Percentiles rank a stretch among this genome's conserved stretches.
Conservation (phyloP, 2,329 filamentous ascomycete species). For the Whalleya microplaca region DNA sequence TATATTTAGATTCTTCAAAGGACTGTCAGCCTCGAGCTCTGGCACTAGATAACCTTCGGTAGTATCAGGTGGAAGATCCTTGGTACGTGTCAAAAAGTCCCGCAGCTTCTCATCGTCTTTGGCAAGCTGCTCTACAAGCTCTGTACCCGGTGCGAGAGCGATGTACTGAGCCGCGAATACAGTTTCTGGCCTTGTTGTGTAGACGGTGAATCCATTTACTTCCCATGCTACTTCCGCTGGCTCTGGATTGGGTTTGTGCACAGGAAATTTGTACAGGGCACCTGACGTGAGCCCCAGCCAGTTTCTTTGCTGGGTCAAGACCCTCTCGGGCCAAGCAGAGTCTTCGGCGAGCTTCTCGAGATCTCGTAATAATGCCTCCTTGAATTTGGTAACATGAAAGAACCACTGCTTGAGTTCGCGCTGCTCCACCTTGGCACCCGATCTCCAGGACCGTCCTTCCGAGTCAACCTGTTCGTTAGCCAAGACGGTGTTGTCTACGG, state of each 20-base stretch:
- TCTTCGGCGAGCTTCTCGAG: conserved; percentile 67
- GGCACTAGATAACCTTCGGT: conserved; percentile 71
- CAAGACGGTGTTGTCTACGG: conserved; percentile 84
- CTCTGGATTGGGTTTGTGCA: conserved; percentile 39
- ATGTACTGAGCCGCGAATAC: conserved; percentile 87
- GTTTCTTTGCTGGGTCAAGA: conserved; percentile 81
- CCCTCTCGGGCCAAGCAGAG: conserved; percentile 78
- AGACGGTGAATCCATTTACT: conserved; percentile 66
- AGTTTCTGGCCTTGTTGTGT: conserved; percentile 84
- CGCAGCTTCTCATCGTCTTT: conserved; percentile 63
- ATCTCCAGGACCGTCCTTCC: conserved; percentile 84
- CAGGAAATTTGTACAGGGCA: conserved; percentile 71
- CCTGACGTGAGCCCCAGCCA: conserved; percentile 84
- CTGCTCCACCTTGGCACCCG: conserved; percentile 82
- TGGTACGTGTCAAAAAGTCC: conserved; percentile 68
- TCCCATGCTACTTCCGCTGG: too few species aligned
- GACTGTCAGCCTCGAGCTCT: conserved; percentile 65
- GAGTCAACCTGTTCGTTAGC: conserved; percentile 94
- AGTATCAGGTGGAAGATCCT: conserved; percentile 56
- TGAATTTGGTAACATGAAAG: conserved; percentile 79
- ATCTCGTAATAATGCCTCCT: conserved; percentile 72
- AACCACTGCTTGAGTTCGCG: conserved; percentile 86
- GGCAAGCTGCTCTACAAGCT: conserved; percentile 46
- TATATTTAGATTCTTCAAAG: conserved; percentile 60
- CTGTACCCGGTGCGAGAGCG: conserved; percentile 73